Conservation (phyloP, 2,329 filamentous ascomycete genomes). For the Neocatenulostroma microsporum region DNA sequence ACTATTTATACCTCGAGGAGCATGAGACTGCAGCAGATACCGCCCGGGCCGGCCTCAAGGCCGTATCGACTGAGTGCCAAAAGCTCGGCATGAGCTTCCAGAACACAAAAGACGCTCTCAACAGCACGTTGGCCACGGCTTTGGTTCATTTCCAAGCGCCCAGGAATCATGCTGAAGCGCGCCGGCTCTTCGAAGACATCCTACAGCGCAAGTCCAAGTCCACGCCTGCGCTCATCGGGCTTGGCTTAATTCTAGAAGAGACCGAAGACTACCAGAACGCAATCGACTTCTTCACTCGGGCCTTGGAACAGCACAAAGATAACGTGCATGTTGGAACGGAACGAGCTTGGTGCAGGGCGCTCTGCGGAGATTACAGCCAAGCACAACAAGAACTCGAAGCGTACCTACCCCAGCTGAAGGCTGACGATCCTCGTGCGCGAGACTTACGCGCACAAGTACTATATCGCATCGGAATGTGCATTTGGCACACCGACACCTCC, state of each 20-base stretch:
- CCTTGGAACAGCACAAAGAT: conserved; percentile 60
- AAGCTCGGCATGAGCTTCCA: conserved; percentile 62
- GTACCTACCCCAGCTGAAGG: conserved; percentile 58
- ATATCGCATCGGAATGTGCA: conserved; percentile 76
- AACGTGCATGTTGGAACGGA: conserved; percentile 79
- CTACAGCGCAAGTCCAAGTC: conserved; percentile 67
- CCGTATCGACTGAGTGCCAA: conserved; percentile 52
- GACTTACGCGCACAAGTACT: conserved; percentile 78
- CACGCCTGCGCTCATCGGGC: conserved; percentile 75
- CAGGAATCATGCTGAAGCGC: conserved; percentile 81
- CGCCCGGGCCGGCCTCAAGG: conserved; percentile 63
- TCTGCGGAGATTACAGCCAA: conserved; percentile 64
- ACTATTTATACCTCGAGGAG: conserved; percentile 78
- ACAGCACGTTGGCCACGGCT: conserved; percentile 73
- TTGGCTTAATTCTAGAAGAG: conserved; percentile 87
- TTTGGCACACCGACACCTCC: conserved; percentile 76
- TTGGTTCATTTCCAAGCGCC: conserved; percentile 86
- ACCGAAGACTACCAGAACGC: conserved; percentile 82
- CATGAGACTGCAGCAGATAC: conserved; percentile 73
- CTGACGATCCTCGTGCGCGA: conserved; percentile 51
- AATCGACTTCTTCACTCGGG: conserved; percentile 69
- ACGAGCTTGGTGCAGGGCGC: conserved; percentile 82
- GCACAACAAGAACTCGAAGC: conserved; percentile 63
- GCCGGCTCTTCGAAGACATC: conserved; percentile 74
- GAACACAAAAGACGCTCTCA: conserved; percentile 66